These are phyloP conservation scores for Leptomonas pyrrhocoris DNA, from an alignment of 208 protist species.

Conservation along the genomic window DNA sequence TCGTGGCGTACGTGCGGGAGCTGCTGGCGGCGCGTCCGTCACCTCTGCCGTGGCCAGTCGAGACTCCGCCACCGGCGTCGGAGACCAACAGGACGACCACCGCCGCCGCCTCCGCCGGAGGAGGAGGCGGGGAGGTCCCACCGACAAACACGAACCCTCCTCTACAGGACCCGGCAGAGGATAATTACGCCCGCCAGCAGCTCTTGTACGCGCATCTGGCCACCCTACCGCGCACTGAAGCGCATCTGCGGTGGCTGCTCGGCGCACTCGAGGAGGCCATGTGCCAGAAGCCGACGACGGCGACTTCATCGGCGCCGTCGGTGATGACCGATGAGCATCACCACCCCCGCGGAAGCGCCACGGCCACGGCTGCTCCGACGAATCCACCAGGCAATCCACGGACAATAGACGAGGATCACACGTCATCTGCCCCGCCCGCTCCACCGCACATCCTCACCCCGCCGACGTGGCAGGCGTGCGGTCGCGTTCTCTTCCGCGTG, in stretches of 20 bases:
- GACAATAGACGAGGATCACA: too few relatives aligned
- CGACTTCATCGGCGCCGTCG: not conserved
- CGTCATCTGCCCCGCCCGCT: not conserved
- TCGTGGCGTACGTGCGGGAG: constrained; percentile 45
- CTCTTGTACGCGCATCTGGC: constrained; percentile 34
- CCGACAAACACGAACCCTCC: not conserved
- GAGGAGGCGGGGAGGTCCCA: not conserved
- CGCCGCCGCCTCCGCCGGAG: too few relatives aligned
- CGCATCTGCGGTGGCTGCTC: constrained; percentile 40
- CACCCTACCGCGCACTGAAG: constrained; percentile 49
- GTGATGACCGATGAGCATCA: too few relatives aligned
- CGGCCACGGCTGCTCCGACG: too few relatives aligned
- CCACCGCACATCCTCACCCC: constrained; percentile 16
- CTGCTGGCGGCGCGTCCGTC: constrained; percentile 30
- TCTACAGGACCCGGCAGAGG: constrained; percentile 3
- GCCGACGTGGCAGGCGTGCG: constrained; percentile 24
- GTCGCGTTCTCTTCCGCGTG: constrained; percentile 40
- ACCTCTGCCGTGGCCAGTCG: not conserved
- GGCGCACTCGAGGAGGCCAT: constrained; percentile 23
- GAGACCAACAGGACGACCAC: too few relatives aligned
- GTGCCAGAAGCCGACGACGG: not conserved
- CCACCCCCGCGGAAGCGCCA: too few relatives aligned
- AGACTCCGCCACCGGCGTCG: not conserved
- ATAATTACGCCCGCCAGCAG: constrained; percentile 22
- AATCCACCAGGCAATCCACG: too few relatives aligned